Base-by-base conservation (phyloP, 305 asterid species). In the Striga hermonthica region DNA sequence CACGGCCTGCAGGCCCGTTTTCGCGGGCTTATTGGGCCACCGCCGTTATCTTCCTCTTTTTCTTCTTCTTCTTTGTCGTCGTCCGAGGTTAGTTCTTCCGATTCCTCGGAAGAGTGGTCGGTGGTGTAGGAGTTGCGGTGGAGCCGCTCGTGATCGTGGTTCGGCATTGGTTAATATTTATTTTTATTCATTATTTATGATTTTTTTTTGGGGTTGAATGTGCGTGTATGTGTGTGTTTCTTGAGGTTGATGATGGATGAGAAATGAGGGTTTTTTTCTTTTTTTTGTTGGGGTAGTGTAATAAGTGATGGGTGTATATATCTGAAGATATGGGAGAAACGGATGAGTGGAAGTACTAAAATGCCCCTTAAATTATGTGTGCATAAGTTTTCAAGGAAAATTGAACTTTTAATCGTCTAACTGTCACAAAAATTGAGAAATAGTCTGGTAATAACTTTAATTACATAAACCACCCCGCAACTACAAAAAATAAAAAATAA, bases 131-230 rank as follows among this genome's bases (percentile, higher is more conserved):
- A 39, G 69, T 74, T 68, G 64, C 62, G 57, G 64, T 73, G 67
- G 7, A 57, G 60, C 15, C 38, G 50, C 54, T 75, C 78, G 35
- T 52, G 74, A 40, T 57, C 75, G 38, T 57, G 53, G 59, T 70
- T 79, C 6, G 87, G 73, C 94, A 85, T 86, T 53, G 6, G 6
- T 54, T 1, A 38, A 55, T 34, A 31, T 9, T 5, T 53, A 4
- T 47, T 44, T 62, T 9, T 45, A 1, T 45, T 8, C 13, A 45
- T 13, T 1, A 4, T 9, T 48, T 61, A 3, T 28, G 4, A 34
- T n/a, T 45, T 4, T 9, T 11, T n/a, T 40, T 48, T 60, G 8
- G 22, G 65, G 43, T 67, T 37, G 75, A 73, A 22, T 10, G 53
- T n/a, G 53, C 12, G n/a, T n/a, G n/a, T n/a, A n/a, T n/a, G n/a